These are phyloP conservation scores for Tieghemiomyces parasiticus DNA, from an alignment of 192 early-diverging fungal species.

Conservation along the genomic window DNA sequence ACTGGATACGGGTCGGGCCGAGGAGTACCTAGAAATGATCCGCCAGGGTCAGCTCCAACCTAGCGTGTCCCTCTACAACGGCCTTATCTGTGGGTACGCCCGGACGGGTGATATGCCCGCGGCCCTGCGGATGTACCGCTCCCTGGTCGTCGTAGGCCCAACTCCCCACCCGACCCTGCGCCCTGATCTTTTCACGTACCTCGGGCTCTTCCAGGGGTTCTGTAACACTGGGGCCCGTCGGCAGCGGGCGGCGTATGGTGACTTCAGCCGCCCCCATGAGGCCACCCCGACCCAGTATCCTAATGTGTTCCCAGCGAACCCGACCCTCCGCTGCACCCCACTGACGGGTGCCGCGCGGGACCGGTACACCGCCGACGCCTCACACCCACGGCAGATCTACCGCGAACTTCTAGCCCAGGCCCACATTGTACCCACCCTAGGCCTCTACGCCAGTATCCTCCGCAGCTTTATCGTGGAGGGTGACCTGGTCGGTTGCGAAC, in stretches of 20 bases:
- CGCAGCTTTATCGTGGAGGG: neutral
- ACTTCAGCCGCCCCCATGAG: neutral
- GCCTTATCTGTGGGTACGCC: constrained; percentile 3
- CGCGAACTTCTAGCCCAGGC: neutral
- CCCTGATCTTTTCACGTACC: neutral
- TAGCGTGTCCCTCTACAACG: neutral
- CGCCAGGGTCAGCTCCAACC: neutral
- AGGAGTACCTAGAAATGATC: neutral
- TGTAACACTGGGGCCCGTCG: neutral
- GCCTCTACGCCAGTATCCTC: constrained; percentile 7
- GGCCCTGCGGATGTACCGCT: neutral
- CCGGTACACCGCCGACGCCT: neutral
- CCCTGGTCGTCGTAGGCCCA: neutral
- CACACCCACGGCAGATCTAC: neutral
- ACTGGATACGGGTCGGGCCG: neutral
- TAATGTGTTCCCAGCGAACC: neutral
- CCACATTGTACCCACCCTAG: neutral
- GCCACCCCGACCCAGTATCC: neutral
- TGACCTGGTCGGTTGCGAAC: neutral
- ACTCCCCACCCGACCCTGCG: neutral
- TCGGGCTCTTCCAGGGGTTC: constrained; percentile 1
- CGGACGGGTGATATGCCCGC: neutral
- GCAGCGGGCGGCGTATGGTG: neutral
- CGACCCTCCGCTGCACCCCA: too few species aligned
- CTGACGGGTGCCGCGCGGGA: neutral